These are phyloP conservation scores for Citrus mangshanensis DNA, from an alignment of 345 rosid genomes.

Conservation along the genomic window DNA sequence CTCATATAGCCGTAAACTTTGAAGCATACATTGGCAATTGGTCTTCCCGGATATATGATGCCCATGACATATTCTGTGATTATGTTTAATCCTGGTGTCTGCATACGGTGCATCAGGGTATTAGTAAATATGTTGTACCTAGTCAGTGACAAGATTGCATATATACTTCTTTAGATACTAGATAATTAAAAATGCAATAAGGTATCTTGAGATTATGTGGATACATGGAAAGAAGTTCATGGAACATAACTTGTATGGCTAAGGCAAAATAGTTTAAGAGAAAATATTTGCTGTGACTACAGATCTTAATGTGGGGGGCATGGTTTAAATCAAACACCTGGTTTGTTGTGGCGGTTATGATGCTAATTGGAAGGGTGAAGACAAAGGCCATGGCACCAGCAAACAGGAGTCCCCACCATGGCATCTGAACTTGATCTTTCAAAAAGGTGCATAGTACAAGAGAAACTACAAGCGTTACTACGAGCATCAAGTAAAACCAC, in stretches of 20 bases:
- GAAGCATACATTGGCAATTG: constrained; percentile 92
- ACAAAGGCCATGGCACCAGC: constrained; percentile 67
- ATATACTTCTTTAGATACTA: neutral
- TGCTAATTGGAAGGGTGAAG: constrained; percentile 85
- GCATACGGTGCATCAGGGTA: constrained; percentile 4
- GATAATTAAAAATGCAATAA: neutral
- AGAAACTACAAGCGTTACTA: constrained; percentile 42
- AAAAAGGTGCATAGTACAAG: constrained; percentile 61
- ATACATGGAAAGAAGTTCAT: neutral
- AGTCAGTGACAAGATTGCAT: neutral
- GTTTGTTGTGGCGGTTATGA: constrained; percentile 89
- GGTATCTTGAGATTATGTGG: neutral
- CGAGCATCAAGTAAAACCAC: constrained; percentile 72
- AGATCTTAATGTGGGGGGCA: neutral
- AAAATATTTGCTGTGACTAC: neutral
- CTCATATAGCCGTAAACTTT: constrained; percentile 85
- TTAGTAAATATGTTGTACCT: neutral
- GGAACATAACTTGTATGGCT: neutral
- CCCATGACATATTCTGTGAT: constrained; percentile 93
- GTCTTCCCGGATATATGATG: constrained; percentile 76
- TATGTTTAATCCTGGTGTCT: constrained; percentile 91
- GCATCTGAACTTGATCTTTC: constrained; percentile 82
- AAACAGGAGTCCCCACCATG: constrained; percentile 94
- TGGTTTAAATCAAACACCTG: constrained; percentile 40
- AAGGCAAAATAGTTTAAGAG: neutral